phyloP scores from a whole-genome alignment of 352 stramenopile species.

The Pythium volutum region DNA sequence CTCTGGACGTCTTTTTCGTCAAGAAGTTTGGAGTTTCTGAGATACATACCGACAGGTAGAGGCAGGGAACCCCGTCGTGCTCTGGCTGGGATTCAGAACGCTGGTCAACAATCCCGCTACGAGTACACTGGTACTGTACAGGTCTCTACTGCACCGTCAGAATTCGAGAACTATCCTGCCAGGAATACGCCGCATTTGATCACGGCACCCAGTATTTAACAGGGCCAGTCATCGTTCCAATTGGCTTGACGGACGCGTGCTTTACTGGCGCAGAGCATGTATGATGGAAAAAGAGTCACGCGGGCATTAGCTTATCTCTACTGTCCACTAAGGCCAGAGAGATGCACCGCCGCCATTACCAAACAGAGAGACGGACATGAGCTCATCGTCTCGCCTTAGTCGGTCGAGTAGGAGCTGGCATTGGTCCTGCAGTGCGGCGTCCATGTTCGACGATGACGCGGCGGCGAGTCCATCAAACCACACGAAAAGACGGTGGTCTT shows the following conservation, averaged over 20 bases:
- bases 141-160: too few species aligned
- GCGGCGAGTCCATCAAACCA: conserved; percentile 51
- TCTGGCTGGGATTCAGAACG: neutral
- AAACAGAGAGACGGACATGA: conserved; percentile 44
- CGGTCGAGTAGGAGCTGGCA: conserved; percentile 55
- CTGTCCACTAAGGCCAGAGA: conserved; percentile 20
- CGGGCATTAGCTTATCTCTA: neutral
- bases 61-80: neutral
- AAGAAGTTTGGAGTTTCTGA: neutral
- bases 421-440: conserved; percentile 40
- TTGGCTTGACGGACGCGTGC: too few species aligned
- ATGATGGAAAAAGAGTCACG: neutral
- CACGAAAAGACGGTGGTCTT: conserved; percentile 53
- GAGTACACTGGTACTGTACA: neutral
- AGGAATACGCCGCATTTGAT: too few species aligned
- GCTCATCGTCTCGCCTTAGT: conserved; percentile 46
- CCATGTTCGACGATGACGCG: conserved; percentile 22
- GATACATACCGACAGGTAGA: neutral
- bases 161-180: too few species aligned
- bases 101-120: neutral
- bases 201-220: too few species aligned
- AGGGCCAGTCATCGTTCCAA: too few species aligned
- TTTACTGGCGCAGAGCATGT: too few species aligned
- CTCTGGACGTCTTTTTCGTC: too few species aligned
- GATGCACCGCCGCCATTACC: conserved; percentile 17